A percentile compares a stretch with the other conserved stretches of the same genome.
Conservation (phyloP, 2,329 filamentous ascomycete genomes). For the Pseudocercospora fuligena region DNA sequence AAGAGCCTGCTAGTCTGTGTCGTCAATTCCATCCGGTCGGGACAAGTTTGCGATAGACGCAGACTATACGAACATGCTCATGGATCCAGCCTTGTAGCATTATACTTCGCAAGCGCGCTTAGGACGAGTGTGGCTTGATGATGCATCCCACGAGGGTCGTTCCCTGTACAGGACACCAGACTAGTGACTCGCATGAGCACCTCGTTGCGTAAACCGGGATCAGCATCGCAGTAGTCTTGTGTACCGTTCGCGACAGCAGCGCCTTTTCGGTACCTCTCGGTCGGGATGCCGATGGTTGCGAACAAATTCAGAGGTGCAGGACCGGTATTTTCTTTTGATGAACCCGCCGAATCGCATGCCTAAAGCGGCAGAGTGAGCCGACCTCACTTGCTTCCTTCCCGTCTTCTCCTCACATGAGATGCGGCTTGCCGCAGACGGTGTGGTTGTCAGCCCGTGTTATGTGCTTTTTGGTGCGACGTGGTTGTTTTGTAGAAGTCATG, state of each 20-base stretch:
- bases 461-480: no score
- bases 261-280: conserved; percentile 1
- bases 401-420: not conserved
- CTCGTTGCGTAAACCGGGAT: conserved; percentile 19
- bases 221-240: conserved; percentile 12
- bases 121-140: conserved; percentile 5
- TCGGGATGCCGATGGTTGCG: conserved; percentile 2
- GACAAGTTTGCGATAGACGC: not conserved
- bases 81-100: conserved; percentile 16
- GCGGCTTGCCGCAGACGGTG: not conserved
- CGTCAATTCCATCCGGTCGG: not conserved
- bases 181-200: conserved; percentile 21
- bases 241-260: not conserved
- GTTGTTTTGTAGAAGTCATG: not conserved
- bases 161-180: conserved; percentile 15
- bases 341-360: not conserved
- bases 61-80: conserved; percentile 10
- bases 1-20: conserved; percentile 4
- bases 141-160: conserved; percentile 15
- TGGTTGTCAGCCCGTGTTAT: not conserved
- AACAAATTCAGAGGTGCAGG: not conserved
- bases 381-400: not conserved
- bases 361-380: not conserved
- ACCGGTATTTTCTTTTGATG: not conserved
- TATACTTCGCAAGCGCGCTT: conserved; percentile 17